These are phyloP conservation scores for Fraxinus ornus DNA, from an alignment of 305 asterid genomes.

Conservation along the genomic window DNA sequence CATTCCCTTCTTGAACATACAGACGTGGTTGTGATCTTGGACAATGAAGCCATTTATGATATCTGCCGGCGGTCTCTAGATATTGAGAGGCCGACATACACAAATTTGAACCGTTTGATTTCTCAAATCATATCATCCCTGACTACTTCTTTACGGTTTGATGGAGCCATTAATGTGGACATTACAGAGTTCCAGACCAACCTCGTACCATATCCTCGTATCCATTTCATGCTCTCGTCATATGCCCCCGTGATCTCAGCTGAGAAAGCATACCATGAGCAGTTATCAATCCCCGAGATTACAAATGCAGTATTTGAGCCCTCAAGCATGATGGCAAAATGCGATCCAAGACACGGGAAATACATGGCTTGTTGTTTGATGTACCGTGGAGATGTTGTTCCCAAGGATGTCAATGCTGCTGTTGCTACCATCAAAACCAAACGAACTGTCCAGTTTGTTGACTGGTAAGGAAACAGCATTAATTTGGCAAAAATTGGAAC, in stretches of 20 bases:
- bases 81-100: conserved; percentile 64
- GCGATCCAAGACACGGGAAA: conserved; percentile 55
- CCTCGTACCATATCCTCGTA: conserved; percentile 57
- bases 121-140: conserved; percentile 63
- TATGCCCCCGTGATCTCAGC: conserved; percentile 57
- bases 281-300: conserved; percentile 53
- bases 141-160: conserved; percentile 63
- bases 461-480: conserved; percentile 34
- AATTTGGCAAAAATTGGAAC: background rate
- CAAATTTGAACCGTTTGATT: conserved; percentile 58
- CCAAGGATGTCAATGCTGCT: conserved; percentile 61
- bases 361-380: conserved; percentile 61
- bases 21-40: conserved; percentile 55
- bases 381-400: conserved; percentile 61
- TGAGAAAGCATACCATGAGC: conserved; percentile 57
- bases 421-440: conserved; percentile 59
- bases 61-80: conserved; percentile 61
- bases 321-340: conserved; percentile 57
- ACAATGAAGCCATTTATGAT: conserved; percentile 67
- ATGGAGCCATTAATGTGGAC: conserved; percentile 69
- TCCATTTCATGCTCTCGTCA: conserved; percentile 57
- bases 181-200: conserved; percentile 45
- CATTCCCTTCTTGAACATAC: conserved; percentile 67
- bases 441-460: conserved; percentile 52
- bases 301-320: conserved; percentile 57